Evolutionary conservation across 2,329 filamentous ascomycete genomes (phyloP).

Genomic region (Fusarium sp.): DNA sequence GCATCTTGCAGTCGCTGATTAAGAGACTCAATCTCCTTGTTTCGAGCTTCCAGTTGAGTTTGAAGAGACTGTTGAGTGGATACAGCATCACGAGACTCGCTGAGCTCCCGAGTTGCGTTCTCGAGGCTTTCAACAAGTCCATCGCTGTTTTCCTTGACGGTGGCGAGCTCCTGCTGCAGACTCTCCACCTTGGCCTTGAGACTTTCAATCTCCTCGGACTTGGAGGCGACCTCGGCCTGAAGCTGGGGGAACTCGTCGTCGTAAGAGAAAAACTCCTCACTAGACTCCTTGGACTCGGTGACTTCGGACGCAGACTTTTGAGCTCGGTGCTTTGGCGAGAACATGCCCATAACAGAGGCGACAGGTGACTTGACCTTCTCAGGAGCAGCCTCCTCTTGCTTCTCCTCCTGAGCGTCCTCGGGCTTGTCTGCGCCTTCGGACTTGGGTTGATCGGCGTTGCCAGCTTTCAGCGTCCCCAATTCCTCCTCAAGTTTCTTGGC

Average conservation of each 20-base stretch:
- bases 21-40: slow-evolving; percentile 58
- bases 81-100: slow-evolving; percentile 53
- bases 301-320: slow-evolving; percentile 44
- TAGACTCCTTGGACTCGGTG: slow-evolving; percentile 44
- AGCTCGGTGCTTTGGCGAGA: slow-evolving; percentile 57
- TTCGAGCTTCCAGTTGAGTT: slow-evolving; percentile 58
- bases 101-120: slow-evolving; percentile 69
- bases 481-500: slow-evolving; percentile 70
- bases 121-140: slow-evolving; percentile 73
- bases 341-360: slow-evolving; percentile 57
- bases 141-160: slow-evolving; percentile 73
- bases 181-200: slow-evolving; percentile 73
- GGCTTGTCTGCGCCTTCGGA: slow-evolving; percentile 46
- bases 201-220: slow-evolving; percentile 72
- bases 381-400: slow-evolving; percentile 29
- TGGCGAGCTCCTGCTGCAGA: slow-evolving; percentile 73
- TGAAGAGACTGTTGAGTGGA: slow-evolving; percentile 57
- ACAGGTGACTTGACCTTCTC: slow-evolving; percentile 56
- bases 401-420: slow-evolving; percentile 46
- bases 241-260: slow-evolving; percentile 85
- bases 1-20: slow-evolving; percentile 57
- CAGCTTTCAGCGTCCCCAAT: slow-evolving; percentile 58
- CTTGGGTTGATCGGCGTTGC: slow-evolving; percentile 40
- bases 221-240: slow-evolving; percentile 75
- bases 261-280: slow-evolving; percentile 88